A percentile compares a stretch with the other conserved stretches of the same genome.
These are phyloP conservation scores for Arthroderma sp. DNA, from an alignment of 2,329 filamentous ascomycete species.

Conservation along the genomic window DNA sequence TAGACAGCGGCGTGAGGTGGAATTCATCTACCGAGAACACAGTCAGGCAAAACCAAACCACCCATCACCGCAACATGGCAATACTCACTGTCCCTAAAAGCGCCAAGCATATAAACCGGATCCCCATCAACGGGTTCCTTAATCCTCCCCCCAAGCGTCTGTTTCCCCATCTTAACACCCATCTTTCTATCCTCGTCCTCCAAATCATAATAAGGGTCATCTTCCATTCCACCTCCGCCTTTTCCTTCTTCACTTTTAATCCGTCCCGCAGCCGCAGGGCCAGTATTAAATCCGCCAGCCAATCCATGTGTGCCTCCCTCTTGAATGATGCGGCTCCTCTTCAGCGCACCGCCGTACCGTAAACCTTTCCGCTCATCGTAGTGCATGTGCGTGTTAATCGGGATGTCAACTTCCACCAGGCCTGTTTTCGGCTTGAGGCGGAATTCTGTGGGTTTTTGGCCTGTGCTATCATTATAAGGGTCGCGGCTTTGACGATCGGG, in stretches of 20 bases:
- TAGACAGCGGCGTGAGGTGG: constrained; percentile 71
- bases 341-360: constrained; percentile 65
- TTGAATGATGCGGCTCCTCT: constrained; percentile 38
- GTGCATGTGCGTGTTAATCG: constrained; percentile 55
- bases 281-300: constrained; percentile 54
- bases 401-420: constrained; percentile 86
- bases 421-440: constrained; percentile 71
- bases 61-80: not conserved
- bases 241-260: constrained; percentile 10
- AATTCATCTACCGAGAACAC: constrained; percentile 48
- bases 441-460: constrained; percentile 53
- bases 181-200: constrained; percentile 15
- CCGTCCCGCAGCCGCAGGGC: constrained; percentile 14
- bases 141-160: constrained; percentile 76
- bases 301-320: constrained; percentile 57
- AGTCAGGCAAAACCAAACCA: not conserved
- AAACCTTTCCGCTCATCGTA: constrained; percentile 79
- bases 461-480: constrained; percentile 44
- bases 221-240: constrained; percentile 7
- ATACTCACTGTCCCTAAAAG: constrained; percentile 65
- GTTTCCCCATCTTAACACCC: constrained; percentile 53
- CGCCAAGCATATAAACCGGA: constrained; percentile 72
- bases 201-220: constrained; percentile 7
- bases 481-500: constrained; percentile 52
- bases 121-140: constrained; percentile 56